Evolutionary conservation across 2,329 filamentous ascomycete species (phyloP).

Genomic region (Paracoccidioides brasiliensis): DNA sequence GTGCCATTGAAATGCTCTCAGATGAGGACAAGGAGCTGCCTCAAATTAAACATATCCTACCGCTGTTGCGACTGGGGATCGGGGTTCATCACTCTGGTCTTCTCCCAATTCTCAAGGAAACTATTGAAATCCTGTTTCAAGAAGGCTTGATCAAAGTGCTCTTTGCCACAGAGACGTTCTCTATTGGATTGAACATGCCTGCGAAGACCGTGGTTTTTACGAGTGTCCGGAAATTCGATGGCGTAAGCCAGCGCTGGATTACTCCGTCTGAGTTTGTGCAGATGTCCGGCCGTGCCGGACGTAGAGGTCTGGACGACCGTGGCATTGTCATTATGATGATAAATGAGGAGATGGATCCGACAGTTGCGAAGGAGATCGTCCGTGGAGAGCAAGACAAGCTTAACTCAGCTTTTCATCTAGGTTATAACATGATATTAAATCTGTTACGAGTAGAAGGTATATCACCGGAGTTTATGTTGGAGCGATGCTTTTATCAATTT

Average conservation of each 20-base stretch:
- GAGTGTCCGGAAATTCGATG: conserved; percentile 89
- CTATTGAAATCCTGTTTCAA: conserved; percentile 97
- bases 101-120: conserved; percentile 91
- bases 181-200: conserved; percentile 97
- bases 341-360: conserved; percentile 87
- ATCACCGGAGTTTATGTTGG: conserved; percentile 97
- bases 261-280: conserved; percentile 96
- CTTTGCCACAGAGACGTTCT: conserved; percentile 97
- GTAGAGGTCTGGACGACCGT: conserved; percentile 91
- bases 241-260: conserved; percentile 63
- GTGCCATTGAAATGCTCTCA: conserved; percentile 81
- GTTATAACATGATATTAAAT: conserved; percentile 99
- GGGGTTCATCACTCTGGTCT: conserved; percentile 95
- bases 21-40: conserved; percentile 81
- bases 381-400: conserved; percentile 93
- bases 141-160: conserved; percentile 96
- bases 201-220: conserved; percentile 99
- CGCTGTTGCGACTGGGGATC: conserved; percentile 78
- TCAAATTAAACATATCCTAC: conserved; percentile 82
- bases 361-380: conserved; percentile 87
- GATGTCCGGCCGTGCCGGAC: conserved; percentile 94
- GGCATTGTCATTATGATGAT: conserved; percentile 99
- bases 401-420: conserved; percentile 93
- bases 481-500: conserved; percentile 95
- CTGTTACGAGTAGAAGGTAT: conserved; percentile 97